A percentile compares a stretch with the other conserved stretches of the same genome.
phyloP scores from a whole-genome alignment of 2,329 filamentous ascomycete species.

The Microcyclosporella mali region DNA sequence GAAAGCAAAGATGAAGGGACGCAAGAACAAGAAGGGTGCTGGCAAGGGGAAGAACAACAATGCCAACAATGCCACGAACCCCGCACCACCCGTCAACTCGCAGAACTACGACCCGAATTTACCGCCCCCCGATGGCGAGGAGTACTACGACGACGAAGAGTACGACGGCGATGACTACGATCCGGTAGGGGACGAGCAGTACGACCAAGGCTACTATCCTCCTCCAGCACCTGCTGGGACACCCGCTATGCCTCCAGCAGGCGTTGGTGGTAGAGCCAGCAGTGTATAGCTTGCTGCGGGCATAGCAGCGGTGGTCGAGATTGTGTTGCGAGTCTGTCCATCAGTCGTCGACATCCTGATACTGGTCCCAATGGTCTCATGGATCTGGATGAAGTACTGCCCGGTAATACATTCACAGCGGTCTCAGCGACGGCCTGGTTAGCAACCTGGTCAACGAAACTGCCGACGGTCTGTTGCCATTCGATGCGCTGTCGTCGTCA shows the following conservation, averaged over 20 bases:
- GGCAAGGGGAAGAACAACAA: constrained; percentile 47
- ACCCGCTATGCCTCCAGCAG: constrained; percentile 11
- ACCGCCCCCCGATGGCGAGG: constrained; percentile 26
- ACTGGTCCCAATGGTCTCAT: background rate
- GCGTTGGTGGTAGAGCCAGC: constrained; percentile 9
- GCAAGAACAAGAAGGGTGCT: constrained; percentile 77
- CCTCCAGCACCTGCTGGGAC: constrained; percentile 20
- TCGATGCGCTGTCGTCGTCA: too few species aligned
- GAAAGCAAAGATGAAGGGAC: constrained; percentile 88
- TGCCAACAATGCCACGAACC: constrained; percentile 13
- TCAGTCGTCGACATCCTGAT: too few species aligned
- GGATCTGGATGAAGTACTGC: background rate
- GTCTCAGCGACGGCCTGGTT: background rate
- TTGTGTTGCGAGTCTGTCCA: background rate
- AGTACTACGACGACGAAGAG: constrained; percentile 30
- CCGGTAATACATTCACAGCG: background rate
- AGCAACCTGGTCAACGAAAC: constrained; percentile 1
- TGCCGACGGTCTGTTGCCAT: background rate
- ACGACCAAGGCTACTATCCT: constrained; percentile 21
- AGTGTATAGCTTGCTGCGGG: constrained; percentile 18
- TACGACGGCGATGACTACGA: constrained; percentile 27
- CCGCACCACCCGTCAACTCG: constrained; percentile 14
- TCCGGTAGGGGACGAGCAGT: constrained; percentile 22
- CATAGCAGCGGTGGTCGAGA: constrained; percentile 10
- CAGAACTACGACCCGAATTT: constrained; percentile 27